These are phyloP conservation scores for Eustoma russellianum DNA, from an alignment of 257 asterid genomes.

Conservation along the genomic window DNA sequence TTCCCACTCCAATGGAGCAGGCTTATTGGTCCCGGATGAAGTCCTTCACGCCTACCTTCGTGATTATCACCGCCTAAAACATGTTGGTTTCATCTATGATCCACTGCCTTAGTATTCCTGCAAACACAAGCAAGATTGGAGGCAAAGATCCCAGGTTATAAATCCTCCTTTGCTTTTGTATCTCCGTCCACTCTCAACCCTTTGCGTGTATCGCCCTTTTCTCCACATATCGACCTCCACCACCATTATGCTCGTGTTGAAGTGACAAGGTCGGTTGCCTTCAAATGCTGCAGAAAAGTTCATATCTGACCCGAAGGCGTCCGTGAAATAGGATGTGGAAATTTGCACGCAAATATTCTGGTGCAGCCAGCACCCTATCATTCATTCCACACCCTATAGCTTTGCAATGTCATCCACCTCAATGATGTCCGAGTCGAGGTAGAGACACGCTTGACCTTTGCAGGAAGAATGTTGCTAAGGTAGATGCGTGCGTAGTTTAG, in stretches of 20 bases:
- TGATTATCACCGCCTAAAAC: constrained; percentile 81
- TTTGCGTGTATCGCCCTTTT: constrained; percentile 54
- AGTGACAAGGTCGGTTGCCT: constrained; percentile 58
- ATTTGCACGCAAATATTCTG: constrained; percentile 75
- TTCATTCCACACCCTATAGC: constrained; percentile 34
- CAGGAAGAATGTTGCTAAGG: constrained; percentile 54
- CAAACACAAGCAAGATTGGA: constrained; percentile 61
- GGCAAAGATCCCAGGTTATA: constrained; percentile 73
- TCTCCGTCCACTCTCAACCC: constrained; percentile 79
- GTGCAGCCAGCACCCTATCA: constrained; percentile 60
- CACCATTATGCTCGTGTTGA: constrained; percentile 90
- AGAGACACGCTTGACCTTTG: constrained; percentile 43
- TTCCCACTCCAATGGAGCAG: constrained; percentile 92
- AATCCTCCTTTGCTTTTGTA: constrained; percentile 58
- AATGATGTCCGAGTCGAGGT: constrained; percentile 62
- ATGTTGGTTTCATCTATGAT: constrained; percentile 82
- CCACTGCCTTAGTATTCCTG: constrained; percentile 55
- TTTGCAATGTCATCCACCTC: constrained; percentile 48
- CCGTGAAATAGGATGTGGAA: constrained; percentile 56
- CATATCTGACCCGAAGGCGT: constrained; percentile 49
- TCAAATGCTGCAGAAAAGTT: constrained; percentile 31
- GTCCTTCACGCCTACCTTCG: constrained; percentile 67
- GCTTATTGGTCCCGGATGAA: constrained; percentile 88
- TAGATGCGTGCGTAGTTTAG: constrained; percentile 73
- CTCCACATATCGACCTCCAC: constrained; percentile 64